phyloP scores from a whole-genome alignment of 192 early-diverging fungal genomes.

The Chytriomyces confervae region DNA sequence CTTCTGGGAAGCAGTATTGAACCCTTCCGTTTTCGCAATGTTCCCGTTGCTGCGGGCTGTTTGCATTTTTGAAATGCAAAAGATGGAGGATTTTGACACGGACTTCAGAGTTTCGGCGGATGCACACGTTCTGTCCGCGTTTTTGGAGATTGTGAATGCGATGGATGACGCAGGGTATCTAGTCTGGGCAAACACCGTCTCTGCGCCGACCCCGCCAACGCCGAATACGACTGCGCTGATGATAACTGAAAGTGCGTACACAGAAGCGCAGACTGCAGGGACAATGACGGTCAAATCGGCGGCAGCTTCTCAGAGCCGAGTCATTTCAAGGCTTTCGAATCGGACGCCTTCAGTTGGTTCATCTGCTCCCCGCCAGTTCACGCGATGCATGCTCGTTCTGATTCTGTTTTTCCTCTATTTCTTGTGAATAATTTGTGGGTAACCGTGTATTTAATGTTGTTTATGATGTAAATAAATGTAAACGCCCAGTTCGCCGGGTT shows the following conservation, averaged over 20 bases:
- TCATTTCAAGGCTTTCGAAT: too few species aligned
- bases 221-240: not conserved
- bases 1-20: slow-evolving; percentile 12
- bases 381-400: too few species aligned
- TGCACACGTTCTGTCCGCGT: not conserved
- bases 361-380: too few species aligned
- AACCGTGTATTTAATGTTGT: too few species aligned
- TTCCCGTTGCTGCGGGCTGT: slow-evolving; percentile 9
- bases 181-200: slow-evolving; percentile 9
- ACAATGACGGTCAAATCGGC: too few species aligned
- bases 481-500: too few species aligned
- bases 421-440: too few species aligned
- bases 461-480: too few species aligned
- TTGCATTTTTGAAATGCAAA: slow-evolving; percentile 26
- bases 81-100: slow-evolving; percentile 23
- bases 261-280: too few species aligned
- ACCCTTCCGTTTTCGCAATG: not conserved
- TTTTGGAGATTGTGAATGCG: not conserved
- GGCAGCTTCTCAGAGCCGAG: too few species aligned
- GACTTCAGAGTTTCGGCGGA: slow-evolving; percentile 19
- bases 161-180: slow-evolving; percentile 10
- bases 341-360: too few species aligned
- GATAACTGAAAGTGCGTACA: not conserved
- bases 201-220: not conserved
- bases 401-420: too few species aligned